Base-by-base conservation (phyloP, 2,329 filamentous ascomycete genomes). In the Clonostachys chloroleuca region DNA sequence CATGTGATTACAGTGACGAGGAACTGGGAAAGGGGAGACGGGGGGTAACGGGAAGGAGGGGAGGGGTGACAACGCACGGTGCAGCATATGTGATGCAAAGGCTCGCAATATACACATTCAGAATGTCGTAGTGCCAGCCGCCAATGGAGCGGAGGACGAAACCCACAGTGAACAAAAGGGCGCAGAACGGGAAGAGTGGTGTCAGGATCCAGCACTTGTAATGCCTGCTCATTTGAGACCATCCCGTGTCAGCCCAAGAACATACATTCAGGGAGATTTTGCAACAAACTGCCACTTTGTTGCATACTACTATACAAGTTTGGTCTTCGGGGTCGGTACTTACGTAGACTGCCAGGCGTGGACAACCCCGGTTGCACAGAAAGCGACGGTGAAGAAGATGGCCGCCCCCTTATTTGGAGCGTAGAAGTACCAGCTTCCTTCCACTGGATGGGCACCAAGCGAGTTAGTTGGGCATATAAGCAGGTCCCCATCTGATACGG, bases 171-270 rank as follows among this genome's bases (percentile, higher is more conserved):
- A 83, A 83, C 39, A 84, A 56, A 1, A 77, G 56, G 8, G 73
- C 71, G 41, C 75, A 78, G 60, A 79, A 72, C 9, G 78, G 70
- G 18, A 81, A 75, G 5, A 84, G 61, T 0, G 73, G 61, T 0
- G 77, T 81, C 13, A 81, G 64, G 44, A 70, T 72, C 74, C 77
- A 84, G 53, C 72, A 77, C 51, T 76, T 77, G 56, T 81, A 79
- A 46, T 66, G 74, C 41, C 78, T 81, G 35, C 40, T 12, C 9
- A 10, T 12, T 9, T 8, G 14, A 30, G 44, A 34, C n/a, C 17
- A 30, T 16, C 12, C 34, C 12, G 30, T 34, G 40, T 41, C 5
- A 41, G 14, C 24, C 40, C 14, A 20, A 12, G 39, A 43, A 37
- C 3, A 30, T 3, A 30, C 8, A 30, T 30, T 30, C 24, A 30